Evolutionary conservation across 768 basidiomycete species (phyloP).

Genomic region (Lyophyllum shimeji): DNA sequence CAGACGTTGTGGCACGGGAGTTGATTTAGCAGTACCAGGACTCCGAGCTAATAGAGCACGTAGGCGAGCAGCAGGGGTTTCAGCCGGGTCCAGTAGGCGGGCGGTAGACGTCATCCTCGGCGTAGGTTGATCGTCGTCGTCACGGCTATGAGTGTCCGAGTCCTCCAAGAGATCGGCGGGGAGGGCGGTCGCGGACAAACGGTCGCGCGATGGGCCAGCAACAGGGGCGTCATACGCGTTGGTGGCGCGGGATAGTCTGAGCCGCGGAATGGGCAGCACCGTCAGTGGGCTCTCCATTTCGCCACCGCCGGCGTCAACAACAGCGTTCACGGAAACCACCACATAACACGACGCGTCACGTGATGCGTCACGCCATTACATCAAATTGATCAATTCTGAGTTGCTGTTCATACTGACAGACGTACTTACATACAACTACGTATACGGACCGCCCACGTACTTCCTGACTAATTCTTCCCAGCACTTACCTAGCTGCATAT

Average conservation of each 20-base stretch:
- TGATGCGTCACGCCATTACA: background rate
- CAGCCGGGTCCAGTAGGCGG: conserved; percentile 21
- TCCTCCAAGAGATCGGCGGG: conserved; percentile 22
- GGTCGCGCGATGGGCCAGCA: conserved; percentile 32
- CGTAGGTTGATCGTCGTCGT: conserved; percentile 39
- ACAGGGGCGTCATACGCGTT: conserved; percentile 24
- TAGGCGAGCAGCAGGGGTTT: conserved; percentile 60
- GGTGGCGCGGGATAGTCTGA: conserved; percentile 32
- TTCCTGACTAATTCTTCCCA: conserved; percentile 53
- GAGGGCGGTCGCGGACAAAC: conserved; percentile 14
- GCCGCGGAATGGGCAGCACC: conserved; percentile 29
- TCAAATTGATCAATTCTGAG: background rate
- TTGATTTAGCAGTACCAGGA: conserved; percentile 35
- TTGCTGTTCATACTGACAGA: too few relatives aligned
- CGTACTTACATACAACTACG: too few relatives aligned
- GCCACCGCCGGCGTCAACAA: background rate
- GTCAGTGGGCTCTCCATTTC: conserved; percentile 27
- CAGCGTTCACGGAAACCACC: background rate
- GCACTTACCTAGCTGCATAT: conserved; percentile 71
- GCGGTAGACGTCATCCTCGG: conserved; percentile 33
- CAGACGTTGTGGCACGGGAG: conserved; percentile 23
- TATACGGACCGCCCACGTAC: conserved; percentile 39
- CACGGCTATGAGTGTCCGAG: conserved; percentile 25
- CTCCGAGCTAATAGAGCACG: conserved; percentile 60
- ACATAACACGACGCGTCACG: background rate